Conservation (phyloP, 768 basidiomycete genomes). For the Leccinum disarticulatum region DNA sequence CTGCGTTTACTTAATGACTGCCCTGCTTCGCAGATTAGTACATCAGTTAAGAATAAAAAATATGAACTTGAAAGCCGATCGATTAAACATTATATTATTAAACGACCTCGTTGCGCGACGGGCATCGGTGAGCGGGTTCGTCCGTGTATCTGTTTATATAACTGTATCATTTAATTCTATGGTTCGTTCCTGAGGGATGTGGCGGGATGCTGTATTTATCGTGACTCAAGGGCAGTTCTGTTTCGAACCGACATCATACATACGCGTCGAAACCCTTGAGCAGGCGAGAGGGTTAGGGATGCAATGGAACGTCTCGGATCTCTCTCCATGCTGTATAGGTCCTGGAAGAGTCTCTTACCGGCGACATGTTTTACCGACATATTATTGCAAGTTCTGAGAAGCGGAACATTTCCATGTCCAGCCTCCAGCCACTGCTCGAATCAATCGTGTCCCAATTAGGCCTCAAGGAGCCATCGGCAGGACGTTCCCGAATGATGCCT, state of each 20-base stretch:
- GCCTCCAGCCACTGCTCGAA: background rate
- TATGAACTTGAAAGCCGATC: background rate
- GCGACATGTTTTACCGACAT: constrained; percentile 6
- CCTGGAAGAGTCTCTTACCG: constrained; percentile 1
- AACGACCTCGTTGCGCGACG: constrained; percentile 13
- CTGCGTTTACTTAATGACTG: background rate
- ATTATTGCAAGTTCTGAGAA: constrained; percentile 8
- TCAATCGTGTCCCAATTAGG: constrained; percentile 12
- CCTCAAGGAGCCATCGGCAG: constrained; percentile 8
- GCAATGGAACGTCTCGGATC: background rate
- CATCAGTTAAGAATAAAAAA: background rate
- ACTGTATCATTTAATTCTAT: background rate
- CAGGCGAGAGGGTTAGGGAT: background rate
- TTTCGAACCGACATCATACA: constrained; percentile 1
- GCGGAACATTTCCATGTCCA: constrained; percentile 1
- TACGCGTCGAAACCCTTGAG: background rate
- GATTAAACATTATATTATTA: background rate
- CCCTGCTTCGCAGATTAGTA: background rate
- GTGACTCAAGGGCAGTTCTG: background rate
- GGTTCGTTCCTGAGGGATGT: constrained; percentile 4
- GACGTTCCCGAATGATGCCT: constrained; percentile 24
- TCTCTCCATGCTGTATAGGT: background rate
- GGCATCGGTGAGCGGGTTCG: background rate
- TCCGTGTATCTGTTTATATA: background rate
- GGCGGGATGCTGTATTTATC: constrained; percentile 22